phyloP scores from a whole-genome alignment of 805 yeast species.

The Brettanomyces nanus region DNA sequence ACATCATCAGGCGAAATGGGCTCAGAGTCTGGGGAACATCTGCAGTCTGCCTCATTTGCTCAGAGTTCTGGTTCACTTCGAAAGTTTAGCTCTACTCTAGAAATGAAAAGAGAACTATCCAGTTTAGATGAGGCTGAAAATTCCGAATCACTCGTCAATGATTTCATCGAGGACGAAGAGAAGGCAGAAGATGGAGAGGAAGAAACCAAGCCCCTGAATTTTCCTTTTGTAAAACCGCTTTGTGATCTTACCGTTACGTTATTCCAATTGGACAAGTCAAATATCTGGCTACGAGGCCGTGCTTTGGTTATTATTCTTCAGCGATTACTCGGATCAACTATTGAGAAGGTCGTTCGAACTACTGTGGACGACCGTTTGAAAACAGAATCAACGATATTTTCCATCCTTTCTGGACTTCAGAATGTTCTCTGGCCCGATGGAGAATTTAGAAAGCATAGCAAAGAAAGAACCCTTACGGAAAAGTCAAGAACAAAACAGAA shows the following conservation, averaged over 20 bases:
- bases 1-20: neutral
- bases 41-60: too few species aligned
- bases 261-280: slow-evolving; percentile 52
- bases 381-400: slow-evolving; percentile 39
- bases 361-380: slow-evolving; percentile 30
- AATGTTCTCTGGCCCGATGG: slow-evolving; percentile 46
- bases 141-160: slow-evolving; percentile 5
- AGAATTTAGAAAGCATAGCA: slow-evolving; percentile 35
- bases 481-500: slow-evolving; percentile 47
- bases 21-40: neutral
- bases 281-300: slow-evolving; percentile 77
- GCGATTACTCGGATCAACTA: slow-evolving; percentile 80
- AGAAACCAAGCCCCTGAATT: slow-evolving; percentile 7
- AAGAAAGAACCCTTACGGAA: slow-evolving; percentile 40
- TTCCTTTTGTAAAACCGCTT: slow-evolving; percentile 69
- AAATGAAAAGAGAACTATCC: slow-evolving; percentile 47
- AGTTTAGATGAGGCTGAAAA: slow-evolving; percentile 36
- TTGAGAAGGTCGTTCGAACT: slow-evolving; percentile 54
- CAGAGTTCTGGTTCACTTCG: neutral
- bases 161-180: too few species aligned
- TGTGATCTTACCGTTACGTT: slow-evolving; percentile 66
- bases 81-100: slow-evolving; percentile 14
- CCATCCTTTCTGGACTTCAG: slow-evolving; percentile 24
- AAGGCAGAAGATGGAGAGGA: slow-evolving; percentile 32
- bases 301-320: slow-evolving; percentile 77